These are phyloP conservation scores for Marasmius sp. DNA, from an alignment of 1,284 basidiomycete genomes.

Conservation along the genomic window DNA sequence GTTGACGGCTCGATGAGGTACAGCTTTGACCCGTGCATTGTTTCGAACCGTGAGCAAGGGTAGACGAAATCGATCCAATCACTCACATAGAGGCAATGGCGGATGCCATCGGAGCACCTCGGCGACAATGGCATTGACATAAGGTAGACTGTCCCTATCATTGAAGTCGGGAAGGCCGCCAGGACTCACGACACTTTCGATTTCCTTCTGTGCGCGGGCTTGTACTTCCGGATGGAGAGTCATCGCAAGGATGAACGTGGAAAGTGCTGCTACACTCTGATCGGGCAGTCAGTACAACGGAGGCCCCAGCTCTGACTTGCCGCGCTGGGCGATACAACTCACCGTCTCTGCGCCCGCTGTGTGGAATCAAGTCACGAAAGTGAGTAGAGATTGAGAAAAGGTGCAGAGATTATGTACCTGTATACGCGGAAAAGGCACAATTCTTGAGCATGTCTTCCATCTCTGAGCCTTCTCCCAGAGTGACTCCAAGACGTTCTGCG, in stretches of 20 bases:
- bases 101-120: constrained; percentile 7
- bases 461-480: no score
- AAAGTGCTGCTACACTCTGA: constrained; percentile 22
- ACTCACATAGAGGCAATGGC: not conserved
- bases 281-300: no score
- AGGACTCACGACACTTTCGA: constrained; percentile 30
- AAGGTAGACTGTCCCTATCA: constrained; percentile 32
- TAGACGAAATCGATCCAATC: not conserved
- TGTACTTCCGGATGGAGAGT: constrained; percentile 26
- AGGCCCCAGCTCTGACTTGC: no score
- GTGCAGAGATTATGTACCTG: no score
- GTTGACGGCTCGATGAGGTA: not conserved
- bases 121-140: constrained; percentile 27
- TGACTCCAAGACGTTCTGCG: no score
- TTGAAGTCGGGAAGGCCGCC: constrained; percentile 33
- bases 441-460: no score
- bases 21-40: not conserved
- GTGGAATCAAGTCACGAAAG: not conserved
- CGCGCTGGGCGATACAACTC: not conserved
- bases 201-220: constrained; percentile 28
- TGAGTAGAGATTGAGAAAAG: not conserved
- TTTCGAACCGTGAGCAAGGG: not conserved
- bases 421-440: no score
- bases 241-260: constrained; percentile 27
- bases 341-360: constrained; percentile 18